A percentile compares a stretch with the other conserved stretches of the same genome.
Evolutionary conservation across 352 stramenopile genomes (phyloP).

Genomic region (Labyrinthula sp.): DNA sequence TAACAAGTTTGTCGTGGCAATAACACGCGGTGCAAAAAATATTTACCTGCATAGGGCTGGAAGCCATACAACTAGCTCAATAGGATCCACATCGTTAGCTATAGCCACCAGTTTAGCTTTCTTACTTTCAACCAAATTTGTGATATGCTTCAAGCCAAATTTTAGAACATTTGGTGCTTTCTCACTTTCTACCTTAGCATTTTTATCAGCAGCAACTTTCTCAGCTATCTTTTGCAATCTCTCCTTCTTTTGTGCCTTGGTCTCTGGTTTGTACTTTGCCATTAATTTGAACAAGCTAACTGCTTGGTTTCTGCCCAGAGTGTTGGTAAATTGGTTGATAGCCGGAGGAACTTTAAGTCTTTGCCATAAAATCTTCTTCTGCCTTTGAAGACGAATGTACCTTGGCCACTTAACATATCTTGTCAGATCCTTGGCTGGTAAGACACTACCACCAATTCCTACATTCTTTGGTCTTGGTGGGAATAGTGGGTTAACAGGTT

Average conservation of each 20-base stretch:
- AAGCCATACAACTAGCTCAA: constrained; percentile 50
- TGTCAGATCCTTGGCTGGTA: constrained; percentile 73
- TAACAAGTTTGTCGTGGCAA: too few relatives aligned
- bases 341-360: constrained; percentile 92
- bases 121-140: constrained; percentile 93
- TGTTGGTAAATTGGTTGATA: constrained; percentile 96
- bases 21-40: too few relatives aligned
- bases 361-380: constrained; percentile 91
- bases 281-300: constrained; percentile 80
- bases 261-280: constrained; percentile 96
- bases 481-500: constrained; percentile 92
- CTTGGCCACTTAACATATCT: constrained; percentile 94
- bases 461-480: constrained; percentile 70
- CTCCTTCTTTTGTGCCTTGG: constrained; percentile 84
- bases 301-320: constrained; percentile 87
- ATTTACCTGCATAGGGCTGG: constrained; percentile 29
- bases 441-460: constrained; percentile 77
- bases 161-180: constrained; percentile 72
- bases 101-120: constrained; percentile 98
- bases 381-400: constrained; percentile 94
- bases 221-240: constrained; percentile 82
- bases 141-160: constrained; percentile 98
- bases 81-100: constrained; percentile 91
- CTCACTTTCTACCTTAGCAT: constrained; percentile 33
- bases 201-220: constrained; percentile 57